Evolutionary conservation across 371 early-diverging fungal species (phyloP), one percentile per base, ranked within the genome.

Genomic region (Nematocida sp.): DNA sequence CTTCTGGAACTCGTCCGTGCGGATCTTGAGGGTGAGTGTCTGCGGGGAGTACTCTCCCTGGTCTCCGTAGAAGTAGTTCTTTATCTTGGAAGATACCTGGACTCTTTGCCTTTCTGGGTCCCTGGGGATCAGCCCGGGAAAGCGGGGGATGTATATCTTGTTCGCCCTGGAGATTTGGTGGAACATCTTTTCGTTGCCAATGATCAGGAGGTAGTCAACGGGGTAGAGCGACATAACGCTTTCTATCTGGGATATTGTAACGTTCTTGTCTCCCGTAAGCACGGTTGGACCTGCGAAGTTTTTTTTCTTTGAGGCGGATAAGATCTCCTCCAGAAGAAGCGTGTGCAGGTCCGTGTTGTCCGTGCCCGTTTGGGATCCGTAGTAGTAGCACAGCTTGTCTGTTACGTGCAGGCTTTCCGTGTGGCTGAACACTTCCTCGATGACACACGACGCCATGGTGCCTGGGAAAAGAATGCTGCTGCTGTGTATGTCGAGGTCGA

Each of bases 61-160:
- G n/a, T 38, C 48, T 17, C 83, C 83, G 53, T 83, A 70, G 62
- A 83, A 83, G 60, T 83, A 83, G 27, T 63, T 70, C 17, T 66
- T 46, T n/a, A 83, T 81, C 37, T 64, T 63, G 45, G 49, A 64
- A n/a, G 65, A 32, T 15, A 79, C 48, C 25, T 55, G 40, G 2
- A 36, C 49, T 50, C 77, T 79, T 41, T 78, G 70, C 7, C 76
- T 36, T 45, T 80, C 70, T 63, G 66, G 70, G 19, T 79, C 80
- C 49, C 52, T 78, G 25, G 57, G 54, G 7, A 38, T 13, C 15
- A 51, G 51, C 13, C 66, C 76, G 7, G 51, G 50, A 36, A 67
- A 64, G 43, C 79, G 70, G 15, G 74, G 74, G 32, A 70, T 38
- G 45, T 70, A 60, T 36, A 70, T 57, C 27, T 55, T 54, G 21